Base-by-base conservation (phyloP, 768 basidiomycete genomes). In the Suillus cothurnatus region DNA sequence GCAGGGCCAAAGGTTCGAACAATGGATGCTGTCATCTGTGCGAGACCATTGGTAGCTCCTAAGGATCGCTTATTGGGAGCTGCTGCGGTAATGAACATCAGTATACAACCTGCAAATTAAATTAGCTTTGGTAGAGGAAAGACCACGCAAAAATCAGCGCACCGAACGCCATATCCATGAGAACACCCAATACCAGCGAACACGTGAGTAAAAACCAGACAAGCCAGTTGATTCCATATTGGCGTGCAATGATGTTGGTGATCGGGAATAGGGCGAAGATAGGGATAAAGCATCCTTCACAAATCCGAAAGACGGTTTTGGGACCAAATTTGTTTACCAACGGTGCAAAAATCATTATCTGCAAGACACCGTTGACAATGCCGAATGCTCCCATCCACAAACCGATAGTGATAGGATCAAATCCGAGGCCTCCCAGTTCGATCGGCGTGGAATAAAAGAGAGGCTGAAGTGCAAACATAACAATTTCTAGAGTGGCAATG, bases 11-110 rank as follows among this genome's bases (percentile, higher is more conserved):
- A 11, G 7, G 79, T 75, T 47, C 77, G 73, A 41, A 69, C 70
- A 15, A 76, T 26, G 12, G 78, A 73, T 34, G 72, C 76, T 14
- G 69, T 70, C 53, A 70, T 73, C 67, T 76, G 77, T 56, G 70
- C 71, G 21, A 73, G 71, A 39, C 91, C 91, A 68, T 91, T 90
- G 26, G 87, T 87, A 7, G 88, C 82, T 45, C 90, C 91, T n/a
- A 92, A 81, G 4, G 85, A 85, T 36, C 86, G 83, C 61, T 81
- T 81, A 68, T 90, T 90, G 8, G 91, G 90, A 0, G 91, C 80
- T 32, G 90, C 80, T 31, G 85, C 83, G 14, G 85, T 82, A 65
- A 92, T 88, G 69, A 86, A 89, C 67, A 92, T 90, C 70, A 91
- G 85, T 49, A 90, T 80, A 53, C 89, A 86, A 14, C 88, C 90